These are phyloP conservation scores for Ettlia oleoabundans DNA, from an alignment of 139 green algal species.

Conservation along the genomic window DNA sequence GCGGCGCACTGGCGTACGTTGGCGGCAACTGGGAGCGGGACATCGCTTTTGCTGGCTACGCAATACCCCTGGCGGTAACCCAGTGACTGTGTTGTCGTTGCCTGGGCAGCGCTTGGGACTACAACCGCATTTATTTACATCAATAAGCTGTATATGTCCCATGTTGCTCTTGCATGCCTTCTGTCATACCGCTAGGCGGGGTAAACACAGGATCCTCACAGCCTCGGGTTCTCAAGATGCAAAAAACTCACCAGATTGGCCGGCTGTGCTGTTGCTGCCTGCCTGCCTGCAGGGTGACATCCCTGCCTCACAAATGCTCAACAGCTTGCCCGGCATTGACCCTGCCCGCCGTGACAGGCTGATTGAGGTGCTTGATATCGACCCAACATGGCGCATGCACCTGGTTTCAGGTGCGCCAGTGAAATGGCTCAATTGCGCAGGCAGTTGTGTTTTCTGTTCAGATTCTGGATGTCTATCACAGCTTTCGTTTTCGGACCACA, in stretches of 20 bases:
- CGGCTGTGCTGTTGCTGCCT: not conserved
- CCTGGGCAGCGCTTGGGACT: not conserved
- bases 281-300: slow-evolving; percentile 81
- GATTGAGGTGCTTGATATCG: slow-evolving; percentile 88
- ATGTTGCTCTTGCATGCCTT: too few species aligned
- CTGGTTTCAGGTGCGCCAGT: slow-evolving; percentile 61
- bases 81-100: not conserved
- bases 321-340: slow-evolving; percentile 74
- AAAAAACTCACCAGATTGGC: too few species aligned
- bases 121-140: not conserved
- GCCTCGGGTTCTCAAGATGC: too few species aligned
- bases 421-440: not conserved
- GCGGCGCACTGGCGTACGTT: slow-evolving; percentile 89
- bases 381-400: slow-evolving; percentile 84
- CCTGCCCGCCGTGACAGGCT: slow-evolving; percentile 66
- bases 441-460: not conserved
- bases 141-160: too few species aligned
- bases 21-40: slow-evolving; percentile 94
- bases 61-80: slow-evolving; percentile 80
- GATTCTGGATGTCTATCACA: too few species aligned
- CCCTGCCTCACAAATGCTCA: slow-evolving; percentile 88
- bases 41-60: slow-evolving; percentile 92
- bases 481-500: too few species aligned
- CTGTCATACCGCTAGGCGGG: too few species aligned
- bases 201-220: too few species aligned